Base-by-base conservation (phyloP, 768 basidiomycete species). In the Podaxis sp. region DNA sequence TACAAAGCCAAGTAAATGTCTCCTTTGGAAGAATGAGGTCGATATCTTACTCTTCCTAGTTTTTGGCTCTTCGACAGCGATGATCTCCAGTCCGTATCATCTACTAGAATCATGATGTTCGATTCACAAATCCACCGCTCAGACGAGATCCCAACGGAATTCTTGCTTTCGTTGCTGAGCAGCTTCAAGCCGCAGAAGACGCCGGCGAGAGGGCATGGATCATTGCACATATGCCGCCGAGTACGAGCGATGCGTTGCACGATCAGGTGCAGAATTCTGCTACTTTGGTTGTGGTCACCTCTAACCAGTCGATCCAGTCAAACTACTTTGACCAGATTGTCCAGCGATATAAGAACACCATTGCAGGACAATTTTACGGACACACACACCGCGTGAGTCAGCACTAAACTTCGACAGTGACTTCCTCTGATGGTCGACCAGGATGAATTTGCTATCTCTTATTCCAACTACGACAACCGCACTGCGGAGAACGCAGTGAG, bases 311-410 rank as follows among this genome's bases (percentile, higher is more conserved):
- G 7, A 33, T 61, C 22, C 65, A 87, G 82, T 86, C 86, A 1
- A 84, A 86, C 65, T 87, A 86, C 69, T 87, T 84, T 54, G 77
- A 86, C 68, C 86, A 89, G 70, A 77, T 87, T 60, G 73, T 88
- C 36, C 82, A 85, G 63, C 77, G 87, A 4, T 89, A 87, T 69
- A 79, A 78, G 63, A 77, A 81, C 61, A 85, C 82, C 5, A 85
- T 88, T 59, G 83, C 84, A 3, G 85, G 74, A 1, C 83, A 84
- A 63, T 87, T 88, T 69, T 87, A 82, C 67, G 87, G 87, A 2
- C 87, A 88, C 64, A 85, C 77, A 15, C 85, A 85, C 64, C 67
- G 76, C 59, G 80, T 79, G 55, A 61, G 73, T 65, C 9, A 19
- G 4, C 4, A 55, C 49, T 8, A 48, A 38, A 19, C 40, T 12